These are phyloP conservation scores for Caloboletus firmus DNA, from an alignment of 1,284 basidiomycete species.

Conservation along the genomic window DNA sequence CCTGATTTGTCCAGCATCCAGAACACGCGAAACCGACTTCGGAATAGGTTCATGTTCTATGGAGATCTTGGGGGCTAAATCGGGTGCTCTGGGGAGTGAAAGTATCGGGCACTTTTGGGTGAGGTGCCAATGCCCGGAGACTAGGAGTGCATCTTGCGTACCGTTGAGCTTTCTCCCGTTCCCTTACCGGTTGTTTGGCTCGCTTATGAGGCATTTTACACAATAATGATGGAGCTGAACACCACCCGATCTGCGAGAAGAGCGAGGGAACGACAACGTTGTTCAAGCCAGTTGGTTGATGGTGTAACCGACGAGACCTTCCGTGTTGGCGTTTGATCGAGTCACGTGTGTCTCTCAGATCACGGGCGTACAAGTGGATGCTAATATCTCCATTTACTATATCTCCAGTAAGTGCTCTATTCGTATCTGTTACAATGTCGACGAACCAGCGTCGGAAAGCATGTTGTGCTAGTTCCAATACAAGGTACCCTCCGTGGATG, in stretches of 20 bases:
- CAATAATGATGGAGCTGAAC: constrained; percentile 20
- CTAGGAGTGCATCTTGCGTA: constrained; percentile 24
- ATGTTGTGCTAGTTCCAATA: constrained; percentile 36
- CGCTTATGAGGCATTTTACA: constrained; percentile 64
- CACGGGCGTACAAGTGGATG: not conserved
- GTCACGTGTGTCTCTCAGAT: constrained; percentile 19
- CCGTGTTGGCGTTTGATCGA: not conserved
- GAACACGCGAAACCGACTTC: constrained; percentile 60
- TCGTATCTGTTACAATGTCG: not conserved
- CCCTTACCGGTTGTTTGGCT: constrained; percentile 51
- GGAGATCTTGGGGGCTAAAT: constrained; percentile 46
- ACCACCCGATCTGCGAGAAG: not conserved
- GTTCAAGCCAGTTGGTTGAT: not conserved
- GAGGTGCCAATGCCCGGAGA: not conserved
- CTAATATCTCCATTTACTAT: constrained; percentile 10
- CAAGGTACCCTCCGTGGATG: constrained; percentile 34
- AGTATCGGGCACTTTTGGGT: constrained; percentile 1
- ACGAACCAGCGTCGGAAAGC: constrained; percentile 14
- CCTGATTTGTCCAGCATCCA: constrained; percentile 61
- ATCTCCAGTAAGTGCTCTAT: not conserved
- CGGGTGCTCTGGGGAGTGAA: constrained; percentile 42
- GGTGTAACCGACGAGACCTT: not conserved
- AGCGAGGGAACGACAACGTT: constrained; percentile 18
- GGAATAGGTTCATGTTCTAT: constrained; percentile 59
- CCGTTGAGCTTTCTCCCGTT: constrained; percentile 42